Percentiles rank a stretch among this genome's conserved stretches.
Conservation (phyloP, 108 stramenopile species). For the Fragilariopsis cylindrus region DNA sequence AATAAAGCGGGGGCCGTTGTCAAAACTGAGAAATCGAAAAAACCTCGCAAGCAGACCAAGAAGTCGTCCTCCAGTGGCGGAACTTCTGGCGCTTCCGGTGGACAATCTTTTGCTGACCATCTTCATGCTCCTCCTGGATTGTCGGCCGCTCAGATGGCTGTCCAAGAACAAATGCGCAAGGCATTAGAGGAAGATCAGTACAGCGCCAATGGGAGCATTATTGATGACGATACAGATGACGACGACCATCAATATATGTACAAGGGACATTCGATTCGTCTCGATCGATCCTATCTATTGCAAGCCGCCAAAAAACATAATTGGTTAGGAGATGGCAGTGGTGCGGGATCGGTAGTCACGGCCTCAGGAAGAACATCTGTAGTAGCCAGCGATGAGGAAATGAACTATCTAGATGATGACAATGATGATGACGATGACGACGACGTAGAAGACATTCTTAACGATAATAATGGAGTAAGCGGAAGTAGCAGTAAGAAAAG, state of each 20-base stretch:
- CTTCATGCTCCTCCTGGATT: conserved; percentile 1
- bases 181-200: conserved; percentile 87
- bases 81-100: not conserved
- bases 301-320: conserved; percentile 44
- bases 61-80: conserved; percentile 1
- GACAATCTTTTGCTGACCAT: not conserved
- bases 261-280: conserved; percentile 46
- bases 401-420: conserved; percentile 16
- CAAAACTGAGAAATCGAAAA: conserved; percentile 37
- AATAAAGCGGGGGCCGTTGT: conserved; percentile 26
- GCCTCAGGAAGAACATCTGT: conserved; percentile 7
- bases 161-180: conserved; percentile 84
- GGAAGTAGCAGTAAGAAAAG: not conserved
- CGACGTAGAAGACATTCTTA: conserved; percentile 25
- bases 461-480: conserved; percentile 36
- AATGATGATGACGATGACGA: conserved; percentile 40
- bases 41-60: conserved; percentile 39
- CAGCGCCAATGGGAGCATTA: conserved; percentile 72
- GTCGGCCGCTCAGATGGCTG: conserved; percentile 70
- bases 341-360: not conserved
- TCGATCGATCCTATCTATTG: conserved; percentile 51
- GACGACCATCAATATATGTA: conserved; percentile 53
- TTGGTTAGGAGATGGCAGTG: conserved; percentile 34
- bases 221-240: conserved; percentile 58
- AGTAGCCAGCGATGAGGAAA: conserved; percentile 14